These are phyloP conservation scores for Hemisphaericaspora xylofermentans DNA, from an alignment of 1,139 yeast genomes.

Conservation along the genomic window DNA sequence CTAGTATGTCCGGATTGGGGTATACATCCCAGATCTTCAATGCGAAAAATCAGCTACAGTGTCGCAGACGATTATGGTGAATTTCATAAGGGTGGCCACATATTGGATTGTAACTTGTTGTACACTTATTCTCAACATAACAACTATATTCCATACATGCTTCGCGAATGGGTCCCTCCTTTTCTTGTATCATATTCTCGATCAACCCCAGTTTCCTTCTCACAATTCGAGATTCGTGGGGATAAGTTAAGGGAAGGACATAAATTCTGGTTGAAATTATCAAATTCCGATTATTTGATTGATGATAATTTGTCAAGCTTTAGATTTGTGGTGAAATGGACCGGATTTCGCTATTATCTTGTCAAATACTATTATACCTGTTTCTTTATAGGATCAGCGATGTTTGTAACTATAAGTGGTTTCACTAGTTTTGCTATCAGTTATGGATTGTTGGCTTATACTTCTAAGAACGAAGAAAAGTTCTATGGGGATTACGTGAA, in stretches of 20 bases:
- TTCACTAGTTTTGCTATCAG: constrained; percentile 28
- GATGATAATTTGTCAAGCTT: constrained; percentile 15
- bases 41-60: constrained; percentile 7
- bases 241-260: constrained; percentile 4
- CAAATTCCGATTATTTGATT: constrained; percentile 9
- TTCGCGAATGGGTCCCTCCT: constrained; percentile 42
- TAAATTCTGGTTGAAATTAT: constrained; percentile 5
- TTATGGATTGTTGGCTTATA: constrained; percentile 10
- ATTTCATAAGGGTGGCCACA: constrained; percentile 15
- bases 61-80: constrained; percentile 6
- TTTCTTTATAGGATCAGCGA: constrained; percentile 48
- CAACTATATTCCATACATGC: constrained; percentile 34
- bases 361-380: constrained; percentile 47
- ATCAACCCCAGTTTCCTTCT: background rate
- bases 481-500: background rate
- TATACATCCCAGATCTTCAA: background rate
- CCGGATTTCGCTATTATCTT: constrained; percentile 59
- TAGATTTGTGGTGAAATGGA: constrained; percentile 38
- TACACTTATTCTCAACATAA: constrained; percentile 30
- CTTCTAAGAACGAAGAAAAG: background rate
- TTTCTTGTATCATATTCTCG: constrained; percentile 13
- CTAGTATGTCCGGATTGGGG: constrained; percentile 8
- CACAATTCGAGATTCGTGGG: constrained; percentile 9
- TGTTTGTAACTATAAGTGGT: constrained; percentile 49
- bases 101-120: constrained; percentile 33